Conservation (phyloP, 2,329 filamentous ascomycete species). For the Orbilia ellipsospora region DNA sequence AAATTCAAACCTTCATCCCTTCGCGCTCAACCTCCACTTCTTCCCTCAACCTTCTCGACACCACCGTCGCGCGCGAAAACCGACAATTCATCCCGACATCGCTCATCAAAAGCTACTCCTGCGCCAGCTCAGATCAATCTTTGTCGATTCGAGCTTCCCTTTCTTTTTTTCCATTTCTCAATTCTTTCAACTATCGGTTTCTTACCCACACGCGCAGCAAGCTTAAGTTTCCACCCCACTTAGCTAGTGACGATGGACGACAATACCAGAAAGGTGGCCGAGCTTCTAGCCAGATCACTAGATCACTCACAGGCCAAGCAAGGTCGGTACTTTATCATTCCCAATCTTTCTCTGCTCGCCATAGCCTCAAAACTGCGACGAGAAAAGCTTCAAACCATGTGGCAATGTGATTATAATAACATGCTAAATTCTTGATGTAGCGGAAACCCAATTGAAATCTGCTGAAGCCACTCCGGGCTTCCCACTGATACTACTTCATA, state of each 20-base stretch:
- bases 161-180: neutral
- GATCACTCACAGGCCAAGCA: constrained; percentile 88
- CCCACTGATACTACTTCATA: constrained; percentile 86
- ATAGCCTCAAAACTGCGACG: too few species aligned
- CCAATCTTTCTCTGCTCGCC: neutral
- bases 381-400: too few species aligned
- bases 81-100: constrained; percentile 6
- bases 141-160: constrained; percentile 2
- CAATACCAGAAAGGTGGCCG: constrained; percentile 74
- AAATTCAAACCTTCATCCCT: constrained; percentile 25
- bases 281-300: constrained; percentile 89
- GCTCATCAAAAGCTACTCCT: constrained; percentile 12
- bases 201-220: constrained; percentile 5
- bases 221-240: constrained; percentile 21
- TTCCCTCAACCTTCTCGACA: neutral
- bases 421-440: constrained; percentile 36
- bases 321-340: constrained; percentile 70
- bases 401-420: constrained; percentile 13
- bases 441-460: constrained; percentile 76
- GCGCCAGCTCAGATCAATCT: neutral
- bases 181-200: constrained; percentile 10
- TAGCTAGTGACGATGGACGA: constrained; percentile 68
- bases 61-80: constrained; percentile 29
- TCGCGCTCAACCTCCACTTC: constrained; percentile 15
- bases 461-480: constrained; percentile 85